Evolutionary conservation across 495 filamentous ascomycete species (phyloP), one percentile per base, ranked within the genome.

Genomic region (Neurospora sp.): DNA sequence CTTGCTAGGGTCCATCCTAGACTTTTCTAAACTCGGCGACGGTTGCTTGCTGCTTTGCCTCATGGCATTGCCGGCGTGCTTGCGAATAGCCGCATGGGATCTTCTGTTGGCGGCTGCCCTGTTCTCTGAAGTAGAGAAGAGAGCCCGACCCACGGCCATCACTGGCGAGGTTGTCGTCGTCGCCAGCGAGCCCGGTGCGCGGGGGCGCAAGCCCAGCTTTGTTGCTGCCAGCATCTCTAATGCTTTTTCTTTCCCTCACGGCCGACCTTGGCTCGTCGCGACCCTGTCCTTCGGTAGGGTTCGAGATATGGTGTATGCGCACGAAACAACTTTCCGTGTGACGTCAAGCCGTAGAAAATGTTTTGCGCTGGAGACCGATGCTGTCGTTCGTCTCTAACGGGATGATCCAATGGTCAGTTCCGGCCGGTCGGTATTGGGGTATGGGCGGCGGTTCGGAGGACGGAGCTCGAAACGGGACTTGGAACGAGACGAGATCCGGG

Each of bases 191-290:
- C 74, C 49, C 37, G 75, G 18, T 23, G 42, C 70, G 42, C 70
- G 35, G 40, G 76, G 70, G 20, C 73, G 40, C 49, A 75, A 70
- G 20, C 76, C 74, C 60, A 75, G 46, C 66, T 14, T 39, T 42
- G 38, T 16, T 39, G n/a, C 37, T 5, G 54, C 54, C 54, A 66
- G 54, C 54, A 66, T 66, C 27, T 27, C 38, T 40, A 18, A 14
- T 72, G 23, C 23, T 37, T 66, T 27, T 12, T 46, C 18, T 46
- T 16, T 69, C 27, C 41, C 39, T 40, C 27, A 66, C 54, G 12
- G 54, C 27, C 27, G 54, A 66, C 54, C 54, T 31, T 37, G 54
- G 54, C 54, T 66, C 27, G 27, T 66, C 14, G 27, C 7, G 27
- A 66, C 54, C 23, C 27, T 66, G 27, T 66, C 54, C 27, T 66